Percentiles rank a stretch among this genome's conserved stretches.
Conservation (phyloP, 805 yeast genomes). For the Hanseniaspora nectarophila region DNA sequence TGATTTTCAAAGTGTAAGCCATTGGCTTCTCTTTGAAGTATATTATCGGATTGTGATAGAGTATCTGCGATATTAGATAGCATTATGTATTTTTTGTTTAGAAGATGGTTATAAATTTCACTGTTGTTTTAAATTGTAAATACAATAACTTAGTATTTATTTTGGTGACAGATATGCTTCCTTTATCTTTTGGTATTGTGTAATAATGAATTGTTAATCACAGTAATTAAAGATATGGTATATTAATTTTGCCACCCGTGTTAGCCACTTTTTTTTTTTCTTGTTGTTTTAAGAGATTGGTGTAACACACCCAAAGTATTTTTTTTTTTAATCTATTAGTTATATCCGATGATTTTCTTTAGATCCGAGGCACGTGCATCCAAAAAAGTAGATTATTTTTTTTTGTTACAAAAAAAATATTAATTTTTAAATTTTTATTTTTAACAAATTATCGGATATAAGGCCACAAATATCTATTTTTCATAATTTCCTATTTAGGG, state of each 20-base stretch:
- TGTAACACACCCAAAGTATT: too few relatives aligned
- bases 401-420: not conserved
- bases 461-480: not conserved
- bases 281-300: too few relatives aligned
- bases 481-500: not conserved
- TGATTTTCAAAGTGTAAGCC: constrained; percentile 19
- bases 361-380: not conserved
- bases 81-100: not conserved
- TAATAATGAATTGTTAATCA: too few relatives aligned
- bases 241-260: not conserved
- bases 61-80: constrained; percentile 26
- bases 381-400: too few relatives aligned
- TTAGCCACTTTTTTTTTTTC: not conserved
- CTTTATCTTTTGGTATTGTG: not conserved
- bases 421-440: not conserved
- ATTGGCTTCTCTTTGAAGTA: constrained; percentile 5
- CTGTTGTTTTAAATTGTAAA: too few relatives aligned
- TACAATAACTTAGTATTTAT: too few relatives aligned
- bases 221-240: not conserved
- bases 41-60: constrained; percentile 19
- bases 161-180: not conserved
- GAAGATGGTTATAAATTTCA: too few relatives aligned
- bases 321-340: too few relatives aligned
- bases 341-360: too few relatives aligned
- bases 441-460: not conserved